These are phyloP conservation scores for Aechmea fasciata DNA, from an alignment of 176 grass and related monocot genomes.

Conservation along the genomic window DNA sequence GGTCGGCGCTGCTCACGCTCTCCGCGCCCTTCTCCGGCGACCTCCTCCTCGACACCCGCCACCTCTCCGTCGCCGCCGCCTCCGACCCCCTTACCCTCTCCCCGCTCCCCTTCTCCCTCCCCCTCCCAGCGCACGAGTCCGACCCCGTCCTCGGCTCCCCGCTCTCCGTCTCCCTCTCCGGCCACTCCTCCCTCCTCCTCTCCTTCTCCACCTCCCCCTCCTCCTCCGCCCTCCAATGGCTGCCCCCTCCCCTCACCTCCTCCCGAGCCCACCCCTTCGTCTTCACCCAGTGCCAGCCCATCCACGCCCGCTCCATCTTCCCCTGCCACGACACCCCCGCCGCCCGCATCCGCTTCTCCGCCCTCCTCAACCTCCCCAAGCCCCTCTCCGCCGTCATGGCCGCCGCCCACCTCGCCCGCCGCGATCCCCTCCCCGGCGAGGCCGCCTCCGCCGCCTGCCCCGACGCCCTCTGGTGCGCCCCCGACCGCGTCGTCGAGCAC, in stretches of 20 bases:
- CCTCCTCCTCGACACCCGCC: slow-evolving; percentile 57
- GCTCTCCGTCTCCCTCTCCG: slow-evolving; percentile 48
- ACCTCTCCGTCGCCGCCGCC: slow-evolving; percentile 40
- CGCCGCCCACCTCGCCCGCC: slow-evolving; percentile 46
- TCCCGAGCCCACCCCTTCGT: slow-evolving; percentile 43
- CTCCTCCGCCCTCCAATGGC: slow-evolving; percentile 54
- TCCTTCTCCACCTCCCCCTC: slow-evolving; percentile 46
- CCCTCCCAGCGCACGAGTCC: not conserved
- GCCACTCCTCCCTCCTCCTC: slow-evolving; percentile 33
- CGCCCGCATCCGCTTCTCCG: slow-evolving; percentile 29
- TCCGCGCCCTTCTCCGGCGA: slow-evolving; percentile 44
- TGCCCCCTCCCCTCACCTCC: slow-evolving; percentile 43
- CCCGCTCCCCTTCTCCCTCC: slow-evolving; percentile 45
- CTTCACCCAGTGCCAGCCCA: slow-evolving; percentile 90
- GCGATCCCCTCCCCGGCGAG: slow-evolving; percentile 46
- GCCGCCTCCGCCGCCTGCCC: slow-evolving; percentile 32
- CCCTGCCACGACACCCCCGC: slow-evolving; percentile 38
- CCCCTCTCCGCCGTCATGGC: slow-evolving; percentile 74
- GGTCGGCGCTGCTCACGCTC: slow-evolving; percentile 49
- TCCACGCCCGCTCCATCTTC: slow-evolving; percentile 90
- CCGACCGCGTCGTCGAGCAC: slow-evolving; percentile 62
- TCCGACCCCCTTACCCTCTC: slow-evolving; percentile 21
- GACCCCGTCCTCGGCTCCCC: slow-evolving; percentile 58
- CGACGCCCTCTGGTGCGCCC: slow-evolving; percentile 60
- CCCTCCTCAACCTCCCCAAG: slow-evolving; percentile 56